Evolutionary conservation across 2,329 filamentous ascomycete genomes (phyloP), one percentile per base, ranked within the genome.

Genomic region (Epicoccum nigrum): DNA sequence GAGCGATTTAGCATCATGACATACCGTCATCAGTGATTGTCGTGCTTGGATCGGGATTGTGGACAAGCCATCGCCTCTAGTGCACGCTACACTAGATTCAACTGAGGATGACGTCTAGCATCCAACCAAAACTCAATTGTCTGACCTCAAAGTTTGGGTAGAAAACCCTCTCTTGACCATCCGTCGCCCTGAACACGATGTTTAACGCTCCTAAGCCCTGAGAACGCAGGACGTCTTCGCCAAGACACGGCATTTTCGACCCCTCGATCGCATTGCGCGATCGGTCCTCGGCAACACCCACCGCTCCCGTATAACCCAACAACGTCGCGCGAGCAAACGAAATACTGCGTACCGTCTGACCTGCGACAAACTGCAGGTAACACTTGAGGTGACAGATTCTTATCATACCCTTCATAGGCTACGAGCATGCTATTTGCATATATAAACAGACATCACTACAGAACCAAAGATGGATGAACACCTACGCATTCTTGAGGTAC

Each of bases 401-500:
- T 20, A 16, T 21, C 25, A 23, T 9, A 19, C 16, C 39, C 28
- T n/a, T 17, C 34, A 34, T 7, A 34, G 12, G 11, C 37, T 21
- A 45, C 50, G 66, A 71, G 60, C 55, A 71, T 70, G 68, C 63
- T 51, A 58, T 54, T 51, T 51, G 55, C 48, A 34, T 52, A 42
- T 21, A 56, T 45, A 60, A 61, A 44, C 59, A 59, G 56, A 51
- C 64, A 65, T 32, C 55, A 65, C 44, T 60, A 49, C 27, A 66
- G 62, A 37, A 61, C 55, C 15, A 60, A 71, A 63, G 57, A 73
- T 72, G 70, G 70, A 58, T 72, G 69, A 72, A 37, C 60, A 69
- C 38, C 44, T 71, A n/a, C 56, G 56, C 42, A 58, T 63, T 40
- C 63, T 72, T 50, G 69, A 72, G 60, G 70, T 70, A 64, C 19